These are phyloP conservation scores for Beauveria medogensis DNA, from an alignment of 2,329 filamentous ascomycete genomes.

Conservation along the genomic window DNA sequence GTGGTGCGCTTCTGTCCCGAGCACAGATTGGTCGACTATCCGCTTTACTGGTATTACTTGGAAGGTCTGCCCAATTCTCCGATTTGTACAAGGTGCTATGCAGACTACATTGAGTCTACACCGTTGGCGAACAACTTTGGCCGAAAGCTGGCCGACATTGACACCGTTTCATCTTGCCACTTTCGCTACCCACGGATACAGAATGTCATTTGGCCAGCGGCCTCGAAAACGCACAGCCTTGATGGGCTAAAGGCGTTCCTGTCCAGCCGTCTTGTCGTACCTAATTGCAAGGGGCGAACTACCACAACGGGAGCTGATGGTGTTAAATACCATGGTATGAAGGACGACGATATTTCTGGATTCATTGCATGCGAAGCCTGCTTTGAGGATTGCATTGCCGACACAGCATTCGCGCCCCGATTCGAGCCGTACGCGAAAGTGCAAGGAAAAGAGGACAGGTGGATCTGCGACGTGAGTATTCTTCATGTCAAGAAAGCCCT, in stretches of 20 bases:
- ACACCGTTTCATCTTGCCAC: slow-evolving; percentile 22
- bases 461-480: slow-evolving; percentile 26
- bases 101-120: slow-evolving; percentile 27
- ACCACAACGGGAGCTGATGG: slow-evolving; percentile 17
- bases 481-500: slow-evolving; percentile 18
- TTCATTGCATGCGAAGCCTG: slow-evolving; percentile 32
- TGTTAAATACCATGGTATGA: slow-evolving; percentile 25
- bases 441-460: slow-evolving; percentile 22
- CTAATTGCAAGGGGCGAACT: slow-evolving; percentile 22
- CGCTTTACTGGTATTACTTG: slow-evolving; percentile 25
- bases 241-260: slow-evolving; percentile 22
- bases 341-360: slow-evolving; percentile 20
- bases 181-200: slow-evolving; percentile 26
- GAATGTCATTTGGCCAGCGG: slow-evolving; percentile 26
- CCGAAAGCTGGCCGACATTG: slow-evolving; percentile 16
- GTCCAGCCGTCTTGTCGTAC: slow-evolving; percentile 18
- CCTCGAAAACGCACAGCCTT: slow-evolving; percentile 19
- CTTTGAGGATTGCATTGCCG: slow-evolving; percentile 25
- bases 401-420: slow-evolving; percentile 20
- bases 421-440: slow-evolving; percentile 19
- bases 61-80: slow-evolving; percentile 22
- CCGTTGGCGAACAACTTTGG: slow-evolving; percentile 23
- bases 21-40: slow-evolving; percentile 20
- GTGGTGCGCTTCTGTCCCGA: slow-evolving; percentile 22
- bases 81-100: slow-evolving; percentile 35